Base-by-base conservation (phyloP, 177 flowering plant species). In the Vitis hybrid region DNA sequence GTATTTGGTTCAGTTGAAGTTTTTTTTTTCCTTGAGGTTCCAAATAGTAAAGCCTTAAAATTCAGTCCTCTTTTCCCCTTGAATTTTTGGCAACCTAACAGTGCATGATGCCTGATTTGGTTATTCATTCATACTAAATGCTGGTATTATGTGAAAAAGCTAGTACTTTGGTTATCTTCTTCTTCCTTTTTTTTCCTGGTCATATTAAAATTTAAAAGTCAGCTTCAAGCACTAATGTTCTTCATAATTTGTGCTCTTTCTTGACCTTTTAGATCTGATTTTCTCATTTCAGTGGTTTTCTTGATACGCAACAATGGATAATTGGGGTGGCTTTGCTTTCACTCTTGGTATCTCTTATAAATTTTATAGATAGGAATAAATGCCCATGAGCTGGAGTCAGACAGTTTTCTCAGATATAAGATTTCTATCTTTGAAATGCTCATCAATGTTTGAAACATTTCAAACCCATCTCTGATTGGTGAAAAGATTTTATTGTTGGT, bases 261-360 rank as follows among this genome's bases (percentile, higher is more conserved):
- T 57, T 57, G 60, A 57, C 18, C 26, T 57, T 18, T 18, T 10
- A 57, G 60, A 57, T 57, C 60, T 57, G 60, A 11, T 57, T 55
- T 55, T 13, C 7, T 13, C 7, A 55, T 39, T 39, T 39, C 48
- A 39, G 1, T 39, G 48, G 48, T 39, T 39, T 39, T 39, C 48
- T 7, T 39, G 15, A 14, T 12, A 16, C 8, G 19, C 18, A 7
- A 14, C 7, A 55, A 14, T 14, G 16, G 8, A 14, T 29, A 55
- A 55, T 55, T 14, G 15, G 16, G 57, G 16, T 55, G 57, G 57
- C 57, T 15, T 55, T 55, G 57, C 57, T 55, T 55, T 55, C 12
- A 55, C 57, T 55, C 16, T 16, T 0, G 57, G 57, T 0, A 55
- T 55, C 57, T 55, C 48, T 39, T 39, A 39, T 39, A 39, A 39